These are phyloP conservation scores for Lipomyces orientalis DNA, from an alignment of 805 yeast species.

Conservation along the genomic window DNA sequence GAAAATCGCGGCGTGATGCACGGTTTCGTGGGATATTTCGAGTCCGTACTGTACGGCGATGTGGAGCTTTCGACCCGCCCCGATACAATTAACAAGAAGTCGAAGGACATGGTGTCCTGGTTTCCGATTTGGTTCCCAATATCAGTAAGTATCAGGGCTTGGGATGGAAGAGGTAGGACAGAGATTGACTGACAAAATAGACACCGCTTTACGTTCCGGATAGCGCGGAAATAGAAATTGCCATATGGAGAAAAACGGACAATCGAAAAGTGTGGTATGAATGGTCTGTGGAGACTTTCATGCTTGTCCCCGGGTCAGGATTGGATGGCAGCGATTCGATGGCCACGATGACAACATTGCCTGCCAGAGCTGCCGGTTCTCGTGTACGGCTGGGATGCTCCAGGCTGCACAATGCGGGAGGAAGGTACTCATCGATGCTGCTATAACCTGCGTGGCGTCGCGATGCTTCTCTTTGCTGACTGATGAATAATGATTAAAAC, in stretches of 20 bases:
- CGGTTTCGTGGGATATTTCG: conserved; percentile 77
- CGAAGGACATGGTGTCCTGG: conserved; percentile 65
- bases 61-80: conserved; percentile 60
- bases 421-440: conserved; percentile 39
- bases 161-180: background rate
- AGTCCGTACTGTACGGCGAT: conserved; percentile 69
- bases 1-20: conserved; percentile 63
- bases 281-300: conserved; percentile 64
- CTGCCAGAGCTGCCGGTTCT: conserved; percentile 6
- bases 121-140: conserved; percentile 71
- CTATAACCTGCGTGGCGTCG: conserved; percentile 25
- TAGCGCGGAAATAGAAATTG: conserved; percentile 60
- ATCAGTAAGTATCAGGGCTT: conserved; percentile 31
- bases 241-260: conserved; percentile 56
- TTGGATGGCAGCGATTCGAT: conserved; percentile 21
- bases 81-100: conserved; percentile 43
- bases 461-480: background rate
- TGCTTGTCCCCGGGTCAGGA: conserved; percentile 41
- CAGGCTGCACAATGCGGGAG: conserved; percentile 43
- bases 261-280: conserved; percentile 64
- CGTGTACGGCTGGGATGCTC: conserved; percentile 41
- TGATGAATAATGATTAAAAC: background rate
- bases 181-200: conserved; percentile 4
- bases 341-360: conserved; percentile 24
- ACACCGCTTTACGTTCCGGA: conserved; percentile 51